Base-by-base conservation (phyloP, 768 basidiomycete genomes). In the Leccinum uliginosum region DNA sequence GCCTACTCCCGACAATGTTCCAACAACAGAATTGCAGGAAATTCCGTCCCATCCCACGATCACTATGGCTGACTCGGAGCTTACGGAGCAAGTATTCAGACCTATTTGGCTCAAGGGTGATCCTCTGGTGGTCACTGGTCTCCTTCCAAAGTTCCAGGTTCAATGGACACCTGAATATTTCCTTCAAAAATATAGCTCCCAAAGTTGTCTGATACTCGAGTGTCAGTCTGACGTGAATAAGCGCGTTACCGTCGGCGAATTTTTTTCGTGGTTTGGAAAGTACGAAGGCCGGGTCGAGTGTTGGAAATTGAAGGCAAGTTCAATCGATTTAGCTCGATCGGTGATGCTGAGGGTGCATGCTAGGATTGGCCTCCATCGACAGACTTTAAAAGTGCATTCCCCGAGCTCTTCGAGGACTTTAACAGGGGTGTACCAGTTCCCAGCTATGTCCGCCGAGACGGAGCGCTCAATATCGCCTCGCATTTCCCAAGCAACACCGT, bases 301-400 rank as follows among this genome's bases (percentile, higher is more conserved):
- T 54, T 78, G 84, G 83, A 93, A 93, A 72, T 71, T 94, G 59
- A 93, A 92, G 82, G 66, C 54, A 44, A 57, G 89, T 85, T 62
- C 47, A 69, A 35, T 27, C 21, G 23, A 40, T n/a, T 11, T 30
- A 52, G 2, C 3, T 30, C 5, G 43, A 44, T 23, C 0, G 19
- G 14, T 29, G 50, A 61, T 4, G 27, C 55, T 69, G 43, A 67
- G 35, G 21, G 34, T 48, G 8, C 4, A 38, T 24, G 26, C 21
- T 61, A 94, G 87, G 95, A 98, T 73, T 98, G 95, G 94, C 95
- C 95, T 4, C 83, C 91, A 0, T 86, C 87, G 9, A 80, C 83
- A 3, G 93, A 96, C 60, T 96, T 98, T 75, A 86, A 85, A 66
- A 76, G 80, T 3, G 81, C 83, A 2, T 93, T 93, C 68, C 95